phyloP scores from a whole-genome alignment of 2,329 filamentous ascomycete species.

The Sporothrix brunneoviolacea region DNA sequence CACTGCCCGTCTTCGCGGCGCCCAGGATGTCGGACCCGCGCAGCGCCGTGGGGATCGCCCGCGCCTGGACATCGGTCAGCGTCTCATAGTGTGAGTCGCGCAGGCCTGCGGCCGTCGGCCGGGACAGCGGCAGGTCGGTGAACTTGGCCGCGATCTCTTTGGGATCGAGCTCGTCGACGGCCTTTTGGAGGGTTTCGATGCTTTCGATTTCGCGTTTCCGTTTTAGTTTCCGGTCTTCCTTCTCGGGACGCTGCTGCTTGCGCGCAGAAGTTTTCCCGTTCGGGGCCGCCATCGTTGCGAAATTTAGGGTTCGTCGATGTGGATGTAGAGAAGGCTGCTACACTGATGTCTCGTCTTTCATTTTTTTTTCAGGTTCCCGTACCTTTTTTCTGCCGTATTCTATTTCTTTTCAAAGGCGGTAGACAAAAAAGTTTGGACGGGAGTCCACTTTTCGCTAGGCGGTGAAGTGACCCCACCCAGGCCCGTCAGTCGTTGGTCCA shows the following conservation, averaged over 20 bases:
- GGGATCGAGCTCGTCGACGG: slow-evolving; percentile 37
- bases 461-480: too few relatives aligned
- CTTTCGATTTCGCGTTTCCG: slow-evolving; percentile 23
- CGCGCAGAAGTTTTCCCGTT: slow-evolving; percentile 8
- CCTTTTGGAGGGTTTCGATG: slow-evolving; percentile 21
- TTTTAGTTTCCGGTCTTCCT: slow-evolving; percentile 22
- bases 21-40: slow-evolving; percentile 85
- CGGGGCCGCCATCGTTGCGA: slow-evolving; percentile 10
- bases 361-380: neutral
- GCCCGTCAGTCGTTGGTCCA: too few relatives aligned
- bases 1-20: slow-evolving; percentile 90
- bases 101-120: slow-evolving; percentile 70
- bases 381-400: slow-evolving; percentile 12
- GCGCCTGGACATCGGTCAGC: slow-evolving; percentile 85
- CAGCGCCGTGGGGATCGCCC: slow-evolving; percentile 80
- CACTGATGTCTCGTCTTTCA: neutral
- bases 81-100: slow-evolving; percentile 82
- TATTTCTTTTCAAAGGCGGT: slow-evolving; percentile 8
- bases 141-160: slow-evolving; percentile 61
- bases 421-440: neutral
- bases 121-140: slow-evolving; percentile 76
- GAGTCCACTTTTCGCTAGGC: too few relatives aligned
- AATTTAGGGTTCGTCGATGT: neutral
- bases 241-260: slow-evolving; percentile 7
- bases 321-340: neutral